phyloP scores from a whole-genome alignment of 2,329 filamentous ascomycete genomes.

The Exophiala mesophila region DNA sequence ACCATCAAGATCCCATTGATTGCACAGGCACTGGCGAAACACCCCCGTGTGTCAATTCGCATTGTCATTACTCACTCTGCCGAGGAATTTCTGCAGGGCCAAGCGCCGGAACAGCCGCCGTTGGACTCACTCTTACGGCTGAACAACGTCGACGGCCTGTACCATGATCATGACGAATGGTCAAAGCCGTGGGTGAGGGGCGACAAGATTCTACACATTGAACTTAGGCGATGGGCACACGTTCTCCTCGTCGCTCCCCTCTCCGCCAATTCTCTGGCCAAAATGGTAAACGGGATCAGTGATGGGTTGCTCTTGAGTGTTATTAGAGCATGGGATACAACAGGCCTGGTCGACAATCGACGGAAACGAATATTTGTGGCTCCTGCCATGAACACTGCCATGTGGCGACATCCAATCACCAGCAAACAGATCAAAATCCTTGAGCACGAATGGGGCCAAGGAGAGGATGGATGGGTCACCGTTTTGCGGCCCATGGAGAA shows the following conservation, averaged over 20 bases:
- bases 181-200: slow-evolving; percentile 68
- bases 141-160: slow-evolving; percentile 73
- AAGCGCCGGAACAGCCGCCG: slow-evolving; percentile 70
- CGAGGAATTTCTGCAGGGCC: slow-evolving; percentile 68
- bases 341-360: slow-evolving; percentile 52
- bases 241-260: slow-evolving; percentile 75
- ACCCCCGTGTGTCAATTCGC: slow-evolving; percentile 67
- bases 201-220: slow-evolving; percentile 82
- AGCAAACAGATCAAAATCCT: slow-evolving; percentile 64
- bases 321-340: slow-evolving; percentile 81
- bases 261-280: slow-evolving; percentile 79
- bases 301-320: slow-evolving; percentile 71
- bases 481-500: slow-evolving; percentile 71
- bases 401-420: slow-evolving; percentile 85
- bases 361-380: slow-evolving; percentile 70
- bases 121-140: slow-evolving; percentile 55
- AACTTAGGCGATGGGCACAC: slow-evolving; percentile 76
- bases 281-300: slow-evolving; percentile 70
- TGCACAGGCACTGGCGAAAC: slow-evolving; percentile 44
- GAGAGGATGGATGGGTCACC: slow-evolving; percentile 57
- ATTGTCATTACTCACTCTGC: slow-evolving; percentile 74
- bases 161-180: slow-evolving; percentile 86
- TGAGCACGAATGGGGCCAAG: slow-evolving; percentile 66
- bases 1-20: slow-evolving; percentile 77
- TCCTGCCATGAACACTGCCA: slow-evolving; percentile 81